Percentiles rank a stretch among this genome's conserved stretches.
phyloP scores from a whole-genome alignment of 1,139 yeast species.

The Diutina neorugosa region DNA sequence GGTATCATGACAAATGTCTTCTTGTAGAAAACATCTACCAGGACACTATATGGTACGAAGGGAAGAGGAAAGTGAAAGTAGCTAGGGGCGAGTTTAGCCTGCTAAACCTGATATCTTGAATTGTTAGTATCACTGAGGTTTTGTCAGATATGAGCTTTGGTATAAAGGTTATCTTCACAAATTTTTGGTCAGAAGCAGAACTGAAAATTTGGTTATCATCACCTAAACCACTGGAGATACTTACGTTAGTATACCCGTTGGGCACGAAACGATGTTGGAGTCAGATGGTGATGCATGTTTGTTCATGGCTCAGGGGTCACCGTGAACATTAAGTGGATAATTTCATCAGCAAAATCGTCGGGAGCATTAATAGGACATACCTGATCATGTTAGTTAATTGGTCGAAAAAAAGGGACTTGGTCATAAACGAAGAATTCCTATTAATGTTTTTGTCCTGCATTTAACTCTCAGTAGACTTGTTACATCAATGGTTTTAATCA shows the following conservation, averaged over 20 bases:
- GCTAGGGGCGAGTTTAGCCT: not conserved
- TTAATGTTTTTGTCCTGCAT: constrained; percentile 6
- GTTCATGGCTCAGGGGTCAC: constrained; percentile 60
- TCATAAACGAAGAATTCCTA: constrained; percentile 8
- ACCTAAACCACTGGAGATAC: constrained; percentile 10
- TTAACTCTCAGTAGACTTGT: constrained; percentile 5
- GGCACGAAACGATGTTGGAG: constrained; percentile 5
- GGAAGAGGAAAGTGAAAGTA: not conserved
- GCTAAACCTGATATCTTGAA: not conserved
- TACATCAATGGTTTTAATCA: constrained; percentile 6
- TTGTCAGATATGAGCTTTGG: constrained; percentile 26
- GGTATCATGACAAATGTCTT: not conserved
- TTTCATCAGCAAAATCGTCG: constrained; percentile 20
- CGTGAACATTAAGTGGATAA: constrained; percentile 36
- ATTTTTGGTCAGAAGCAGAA: constrained; percentile 79
- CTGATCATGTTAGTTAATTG: not conserved
- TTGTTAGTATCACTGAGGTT: not conserved
- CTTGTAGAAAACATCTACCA: not conserved
- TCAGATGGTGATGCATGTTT: constrained; percentile 94
- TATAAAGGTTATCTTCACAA: constrained; percentile 51
- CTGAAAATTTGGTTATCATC: constrained; percentile 62
- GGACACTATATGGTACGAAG: not conserved
- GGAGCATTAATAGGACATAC: not conserved
- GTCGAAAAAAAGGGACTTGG: not conserved
- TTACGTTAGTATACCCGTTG: constrained; percentile 1